phyloP scores from a whole-genome alignment of 345 rosid genomes.

The Dovyalis caffra region DNA sequence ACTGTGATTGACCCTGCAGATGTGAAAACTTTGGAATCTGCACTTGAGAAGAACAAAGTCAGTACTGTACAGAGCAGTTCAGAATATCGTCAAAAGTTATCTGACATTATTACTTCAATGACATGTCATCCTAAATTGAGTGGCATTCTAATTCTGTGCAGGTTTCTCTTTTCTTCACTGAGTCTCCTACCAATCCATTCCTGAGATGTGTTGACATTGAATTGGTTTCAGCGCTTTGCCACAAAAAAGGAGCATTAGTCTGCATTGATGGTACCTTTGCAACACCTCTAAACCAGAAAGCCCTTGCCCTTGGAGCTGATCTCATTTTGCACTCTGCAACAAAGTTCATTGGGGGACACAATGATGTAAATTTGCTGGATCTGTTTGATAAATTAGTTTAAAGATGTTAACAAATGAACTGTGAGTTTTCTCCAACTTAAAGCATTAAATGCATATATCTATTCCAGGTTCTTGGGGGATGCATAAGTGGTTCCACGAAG shows the following conservation, averaged over 20 bases:
- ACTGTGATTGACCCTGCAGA: slow-evolving; percentile 98
- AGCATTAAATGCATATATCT: slow-evolving; percentile 2
- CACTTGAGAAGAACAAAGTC: slow-evolving; percentile 70
- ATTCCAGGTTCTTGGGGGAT: slow-evolving; percentile 89
- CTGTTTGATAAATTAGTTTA: slow-evolving; percentile 6
- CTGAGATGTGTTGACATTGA: slow-evolving; percentile 91
- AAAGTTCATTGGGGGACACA: slow-evolving; percentile 92
- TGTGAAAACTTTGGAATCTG: slow-evolving; percentile 66
- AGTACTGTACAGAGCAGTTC: slow-evolving; percentile 27
- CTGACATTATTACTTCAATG: neutral
- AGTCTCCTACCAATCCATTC: slow-evolving; percentile 97
- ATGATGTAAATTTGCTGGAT: slow-evolving; percentile 59
- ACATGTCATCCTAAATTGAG: slow-evolving; percentile 11
- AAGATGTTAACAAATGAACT: neutral
- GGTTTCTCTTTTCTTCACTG: slow-evolving; percentile 92
- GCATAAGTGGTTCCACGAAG: slow-evolving; percentile 78
- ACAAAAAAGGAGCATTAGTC: slow-evolving; percentile 79
- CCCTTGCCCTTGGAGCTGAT: slow-evolving; percentile 95
- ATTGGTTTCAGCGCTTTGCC: slow-evolving; percentile 85
- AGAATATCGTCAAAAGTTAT: neutral
- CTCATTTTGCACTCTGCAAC: slow-evolving; percentile 89
- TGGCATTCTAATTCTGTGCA: slow-evolving; percentile 32
- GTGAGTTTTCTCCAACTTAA: neutral
- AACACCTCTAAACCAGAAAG: slow-evolving; percentile 95
- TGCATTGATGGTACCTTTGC: slow-evolving; percentile 99